phyloP scores from a whole-genome alignment of 176 grass and related monocot genomes.

The Eragrostis nindensis region DNA sequence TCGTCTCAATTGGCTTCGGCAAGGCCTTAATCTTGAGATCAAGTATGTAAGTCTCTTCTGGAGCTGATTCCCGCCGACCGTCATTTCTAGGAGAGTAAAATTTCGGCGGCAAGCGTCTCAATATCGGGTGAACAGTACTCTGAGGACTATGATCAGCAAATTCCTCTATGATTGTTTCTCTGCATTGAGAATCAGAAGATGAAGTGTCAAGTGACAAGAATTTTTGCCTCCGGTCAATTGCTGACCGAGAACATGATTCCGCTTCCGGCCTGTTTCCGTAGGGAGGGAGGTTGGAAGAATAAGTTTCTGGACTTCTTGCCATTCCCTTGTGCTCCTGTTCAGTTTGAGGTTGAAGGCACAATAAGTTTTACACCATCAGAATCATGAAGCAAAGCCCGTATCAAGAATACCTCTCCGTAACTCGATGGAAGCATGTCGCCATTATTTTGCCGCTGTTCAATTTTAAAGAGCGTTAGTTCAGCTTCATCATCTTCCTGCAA shows the following conservation, averaged over 20 bases:
- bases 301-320: conserved; percentile 7
- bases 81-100: conserved; percentile 45
- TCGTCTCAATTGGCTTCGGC: conserved; percentile 53
- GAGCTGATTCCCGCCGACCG: not conserved
- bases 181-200: conserved; percentile 29
- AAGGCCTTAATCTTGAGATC: conserved; percentile 36
- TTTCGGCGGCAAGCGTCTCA: conserved; percentile 49
- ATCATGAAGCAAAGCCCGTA: conserved; percentile 24
- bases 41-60: conserved; percentile 36
- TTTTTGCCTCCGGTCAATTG: conserved; percentile 38
- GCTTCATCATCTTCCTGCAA: conserved; percentile 61
- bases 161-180: conserved; percentile 38
- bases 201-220: conserved; percentile 27
- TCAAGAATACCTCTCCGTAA: conserved; percentile 52
- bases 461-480: conserved; percentile 46
- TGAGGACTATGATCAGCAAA: conserved; percentile 18
- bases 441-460: conserved; percentile 40
- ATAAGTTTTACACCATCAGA: conserved; percentile 22
- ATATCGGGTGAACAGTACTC: conserved; percentile 11
- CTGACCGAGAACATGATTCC: conserved; percentile 32
- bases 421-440: conserved; percentile 33
- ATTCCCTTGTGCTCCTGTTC: conserved; percentile 48
- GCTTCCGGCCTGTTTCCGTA: conserved; percentile 22
- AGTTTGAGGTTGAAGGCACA: conserved; percentile 27
- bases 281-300: not conserved